These are phyloP conservation scores for Sarcomyxa edulis DNA, from an alignment of 768 basidiomycete genomes.

Conservation along the genomic window DNA sequence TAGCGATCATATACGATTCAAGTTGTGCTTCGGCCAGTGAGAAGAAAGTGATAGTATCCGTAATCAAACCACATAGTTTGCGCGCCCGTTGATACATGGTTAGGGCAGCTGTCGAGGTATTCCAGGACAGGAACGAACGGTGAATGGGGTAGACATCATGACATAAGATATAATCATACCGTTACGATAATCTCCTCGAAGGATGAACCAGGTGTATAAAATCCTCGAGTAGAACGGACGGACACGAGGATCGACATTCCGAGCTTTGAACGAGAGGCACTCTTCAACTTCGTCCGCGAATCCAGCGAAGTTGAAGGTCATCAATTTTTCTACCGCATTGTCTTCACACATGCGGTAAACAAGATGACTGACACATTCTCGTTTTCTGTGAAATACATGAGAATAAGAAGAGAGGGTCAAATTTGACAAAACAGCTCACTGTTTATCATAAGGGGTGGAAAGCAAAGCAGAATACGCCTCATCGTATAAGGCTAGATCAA, in stretches of 20 bases:
- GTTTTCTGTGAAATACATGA: slow-evolving; percentile 48
- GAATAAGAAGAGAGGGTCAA: slow-evolving; percentile 5
- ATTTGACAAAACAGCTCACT: slow-evolving; percentile 50
- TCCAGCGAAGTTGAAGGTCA: slow-evolving; percentile 80
- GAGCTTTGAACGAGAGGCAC: slow-evolving; percentile 85
- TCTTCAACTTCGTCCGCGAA: slow-evolving; percentile 85
- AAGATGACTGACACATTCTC: slow-evolving; percentile 76
- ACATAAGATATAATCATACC: slow-evolving; percentile 47
- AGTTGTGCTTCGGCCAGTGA: slow-evolving; percentile 60
- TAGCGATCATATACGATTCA: slow-evolving; percentile 80
- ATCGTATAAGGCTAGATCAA: slow-evolving; percentile 71
- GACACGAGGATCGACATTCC: slow-evolving; percentile 86
- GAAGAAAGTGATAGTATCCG: slow-evolving; percentile 31
- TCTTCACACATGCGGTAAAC: slow-evolving; percentile 93
- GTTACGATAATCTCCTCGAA: slow-evolving; percentile 83
- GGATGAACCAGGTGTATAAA: slow-evolving; percentile 90
- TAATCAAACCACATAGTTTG: slow-evolving; percentile 60
- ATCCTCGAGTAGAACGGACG: slow-evolving; percentile 86
- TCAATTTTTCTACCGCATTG: slow-evolving; percentile 70
- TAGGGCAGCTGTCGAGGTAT: slow-evolving; percentile 59
- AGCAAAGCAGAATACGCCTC: slow-evolving; percentile 83
- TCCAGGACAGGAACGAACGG: slow-evolving; percentile 6
- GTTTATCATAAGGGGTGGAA: slow-evolving; percentile 65
- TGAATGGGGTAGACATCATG: slow-evolving; percentile 5
- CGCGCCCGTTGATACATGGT: slow-evolving; percentile 92